Conservation (phyloP, 2,329 filamentous ascomycete genomes). For the Didymella pomorum region DNA sequence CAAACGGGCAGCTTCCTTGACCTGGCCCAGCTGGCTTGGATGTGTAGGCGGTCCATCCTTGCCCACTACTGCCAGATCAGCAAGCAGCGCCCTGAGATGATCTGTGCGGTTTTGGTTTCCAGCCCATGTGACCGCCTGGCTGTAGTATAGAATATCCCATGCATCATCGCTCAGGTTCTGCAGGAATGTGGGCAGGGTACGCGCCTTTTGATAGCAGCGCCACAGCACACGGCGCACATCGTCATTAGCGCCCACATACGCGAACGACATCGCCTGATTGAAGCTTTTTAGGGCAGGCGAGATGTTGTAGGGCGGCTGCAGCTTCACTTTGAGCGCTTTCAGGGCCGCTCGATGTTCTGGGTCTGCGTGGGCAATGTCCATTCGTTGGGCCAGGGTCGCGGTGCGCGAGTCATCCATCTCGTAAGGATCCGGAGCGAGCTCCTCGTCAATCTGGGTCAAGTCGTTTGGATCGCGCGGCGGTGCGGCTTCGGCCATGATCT, state of each 20-base stretch:
- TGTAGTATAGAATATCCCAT: conserved; percentile 52
- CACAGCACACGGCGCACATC: conserved; percentile 47
- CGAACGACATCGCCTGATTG: conserved; percentile 47
- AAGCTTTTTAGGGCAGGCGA: conserved; percentile 43
- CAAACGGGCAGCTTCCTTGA: conserved; percentile 8
- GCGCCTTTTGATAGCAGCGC: conserved; percentile 46
- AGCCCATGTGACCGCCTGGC: conserved; percentile 48
- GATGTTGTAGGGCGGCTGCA: conserved; percentile 44
- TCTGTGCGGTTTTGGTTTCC: conserved; percentile 44
- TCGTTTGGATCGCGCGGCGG: conserved; percentile 14
- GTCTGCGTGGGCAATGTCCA: conserved; percentile 36
- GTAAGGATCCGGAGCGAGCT: conserved; percentile 42
- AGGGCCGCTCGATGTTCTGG: conserved; percentile 44
- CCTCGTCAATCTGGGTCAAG: conserved; percentile 29
- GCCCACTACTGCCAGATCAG: conserved; percentile 43
- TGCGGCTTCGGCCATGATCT: conserved; percentile 29
- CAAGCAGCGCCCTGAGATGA: conserved; percentile 40
- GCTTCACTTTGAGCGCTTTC: conserved; percentile 35
- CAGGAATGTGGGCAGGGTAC: conserved; percentile 44
- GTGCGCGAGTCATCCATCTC: conserved; percentile 35
- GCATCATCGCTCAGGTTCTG: conserved; percentile 45
- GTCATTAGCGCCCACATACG: conserved; percentile 49
- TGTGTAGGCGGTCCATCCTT: conserved; percentile 47
- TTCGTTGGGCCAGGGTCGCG: conserved; percentile 35
- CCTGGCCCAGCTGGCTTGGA: conserved; percentile 31